Evolutionary conservation across 176 grass and related monocot species (phyloP).

Genomic region (Avena atlantica): DNA sequence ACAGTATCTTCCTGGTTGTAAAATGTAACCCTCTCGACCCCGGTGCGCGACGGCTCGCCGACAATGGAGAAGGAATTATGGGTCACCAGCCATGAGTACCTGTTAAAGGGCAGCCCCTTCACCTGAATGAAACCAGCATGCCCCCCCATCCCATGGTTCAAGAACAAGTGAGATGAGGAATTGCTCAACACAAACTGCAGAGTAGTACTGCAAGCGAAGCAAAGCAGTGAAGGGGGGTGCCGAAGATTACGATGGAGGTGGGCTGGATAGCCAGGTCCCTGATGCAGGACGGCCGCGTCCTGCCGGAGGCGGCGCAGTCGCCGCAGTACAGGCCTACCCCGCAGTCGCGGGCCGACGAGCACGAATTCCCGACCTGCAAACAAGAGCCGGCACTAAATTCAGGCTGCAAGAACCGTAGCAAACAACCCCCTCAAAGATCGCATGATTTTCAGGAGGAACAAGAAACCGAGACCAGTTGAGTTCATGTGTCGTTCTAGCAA

Average conservation of each 20-base stretch:
- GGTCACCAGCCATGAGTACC: constrained; percentile 92
- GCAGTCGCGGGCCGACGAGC: constrained; percentile 76
- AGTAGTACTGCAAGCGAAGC: not conserved
- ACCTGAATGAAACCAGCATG: constrained; percentile 55
- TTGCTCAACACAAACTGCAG: not conserved
- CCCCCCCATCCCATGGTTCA: not conserved
- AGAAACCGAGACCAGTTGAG: not conserved
- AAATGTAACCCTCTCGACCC: constrained; percentile 86
- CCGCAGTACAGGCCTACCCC: constrained; percentile 80
- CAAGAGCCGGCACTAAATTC: constrained; percentile 16
- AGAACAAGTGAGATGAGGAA: constrained; percentile 13
- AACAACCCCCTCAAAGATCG: not conserved
- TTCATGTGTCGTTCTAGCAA: not conserved
- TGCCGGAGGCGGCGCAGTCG: constrained; percentile 73
- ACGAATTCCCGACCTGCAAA: constrained; percentile 60
- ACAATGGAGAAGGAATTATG: constrained; percentile 98
- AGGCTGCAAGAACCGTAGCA: not conserved
- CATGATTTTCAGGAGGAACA: not conserved
- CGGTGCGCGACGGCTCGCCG: constrained; percentile 77
- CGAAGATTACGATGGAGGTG: constrained; percentile 63
- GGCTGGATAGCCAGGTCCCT: constrained; percentile 83
- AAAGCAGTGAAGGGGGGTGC: not conserved
- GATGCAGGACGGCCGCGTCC: constrained; percentile 61
- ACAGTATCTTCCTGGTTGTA: constrained; percentile 98
- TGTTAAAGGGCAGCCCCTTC: constrained; percentile 80